Percentiles rank a stretch among this genome's conserved stretches.
These are phyloP conservation scores for Tetrapisispora fleetii DNA, from an alignment of 805 yeast genomes.

Conservation along the genomic window DNA sequence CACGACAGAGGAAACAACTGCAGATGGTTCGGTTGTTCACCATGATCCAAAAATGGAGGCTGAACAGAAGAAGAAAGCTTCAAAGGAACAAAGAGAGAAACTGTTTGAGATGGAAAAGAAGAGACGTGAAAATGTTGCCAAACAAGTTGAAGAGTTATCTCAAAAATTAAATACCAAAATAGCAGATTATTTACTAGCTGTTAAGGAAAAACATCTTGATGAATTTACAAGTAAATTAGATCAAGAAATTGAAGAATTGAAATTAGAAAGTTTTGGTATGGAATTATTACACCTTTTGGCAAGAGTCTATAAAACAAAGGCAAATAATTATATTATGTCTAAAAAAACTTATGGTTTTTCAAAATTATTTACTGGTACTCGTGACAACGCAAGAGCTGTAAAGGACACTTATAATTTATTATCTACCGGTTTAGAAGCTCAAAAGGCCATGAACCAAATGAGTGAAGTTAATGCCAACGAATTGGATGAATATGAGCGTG, in stretches of 20 bases:
- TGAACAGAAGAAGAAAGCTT: conserved; percentile 21
- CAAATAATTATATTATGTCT: conserved; percentile 61
- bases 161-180: conserved; percentile 40
- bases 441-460: conserved; percentile 64
- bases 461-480: conserved; percentile 55
- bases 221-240: conserved; percentile 43
- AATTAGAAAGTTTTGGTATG: conserved; percentile 91
- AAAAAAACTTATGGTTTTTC: conserved; percentile 80
- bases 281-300: conserved; percentile 82
- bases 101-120: conserved; percentile 42
- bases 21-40: conserved; percentile 14
- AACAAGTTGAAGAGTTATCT: conserved; percentile 42
- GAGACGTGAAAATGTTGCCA: conserved; percentile 40
- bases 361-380: conserved; percentile 68
- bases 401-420: conserved; percentile 78
- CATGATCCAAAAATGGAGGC: conserved; percentile 31
- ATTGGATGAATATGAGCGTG: conserved; percentile 49
- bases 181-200: conserved; percentile 36
- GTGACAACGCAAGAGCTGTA: conserved; percentile 74
- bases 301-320: conserved; percentile 63
- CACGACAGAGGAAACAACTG: not conserved
- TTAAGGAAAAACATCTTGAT: conserved; percentile 37
- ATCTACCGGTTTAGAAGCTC: conserved; percentile 82
- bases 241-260: conserved; percentile 66
- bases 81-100: conserved; percentile 40